Percentiles rank a stretch among this genome's conserved stretches.
Evolutionary conservation across 371 early-diverging fungal genomes (phyloP).

Genomic region (Syncephalastrum sp.): DNA sequence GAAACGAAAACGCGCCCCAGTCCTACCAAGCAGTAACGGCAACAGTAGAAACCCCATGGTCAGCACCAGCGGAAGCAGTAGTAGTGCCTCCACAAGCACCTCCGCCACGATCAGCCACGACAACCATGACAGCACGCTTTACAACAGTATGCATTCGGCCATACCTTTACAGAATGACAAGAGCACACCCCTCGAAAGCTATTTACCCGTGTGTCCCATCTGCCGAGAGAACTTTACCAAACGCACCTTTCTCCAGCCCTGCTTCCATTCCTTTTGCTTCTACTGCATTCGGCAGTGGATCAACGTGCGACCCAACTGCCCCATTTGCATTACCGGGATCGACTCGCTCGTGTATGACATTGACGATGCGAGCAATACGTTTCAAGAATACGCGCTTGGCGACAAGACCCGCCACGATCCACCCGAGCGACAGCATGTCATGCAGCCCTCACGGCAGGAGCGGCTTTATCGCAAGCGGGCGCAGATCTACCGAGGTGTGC

Average conservation of each 20-base stretch:
- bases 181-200: background rate
- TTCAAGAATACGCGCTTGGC: conserved; percentile 39
- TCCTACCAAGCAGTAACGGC: too few species aligned
- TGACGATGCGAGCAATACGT: conserved; percentile 31
- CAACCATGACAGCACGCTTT: too few species aligned
- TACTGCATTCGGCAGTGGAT: conserved; percentile 63
- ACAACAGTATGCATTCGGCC: too few species aligned
- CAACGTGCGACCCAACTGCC: conserved; percentile 50
- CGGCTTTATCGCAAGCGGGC: conserved; percentile 17
- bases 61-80: too few species aligned
- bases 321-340: conserved; percentile 53
- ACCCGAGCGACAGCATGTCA: conserved; percentile 6
- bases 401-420: conserved; percentile 35
- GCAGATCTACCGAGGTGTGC: conserved; percentile 20
- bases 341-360: conserved; percentile 37
- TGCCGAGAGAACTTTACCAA: conserved; percentile 51
- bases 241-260: conserved; percentile 54
- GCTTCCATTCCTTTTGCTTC: conserved; percentile 66
- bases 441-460: conserved; percentile 13
- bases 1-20: conserved; percentile 5
- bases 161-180: background rate
- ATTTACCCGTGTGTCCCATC: conserved; percentile 48
- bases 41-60: too few species aligned
- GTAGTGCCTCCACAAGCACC: too few species aligned
- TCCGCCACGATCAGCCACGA: too few species aligned